phyloP scores from a whole-genome alignment of 306 rosid species.

The Boehmeria nivea region DNA sequence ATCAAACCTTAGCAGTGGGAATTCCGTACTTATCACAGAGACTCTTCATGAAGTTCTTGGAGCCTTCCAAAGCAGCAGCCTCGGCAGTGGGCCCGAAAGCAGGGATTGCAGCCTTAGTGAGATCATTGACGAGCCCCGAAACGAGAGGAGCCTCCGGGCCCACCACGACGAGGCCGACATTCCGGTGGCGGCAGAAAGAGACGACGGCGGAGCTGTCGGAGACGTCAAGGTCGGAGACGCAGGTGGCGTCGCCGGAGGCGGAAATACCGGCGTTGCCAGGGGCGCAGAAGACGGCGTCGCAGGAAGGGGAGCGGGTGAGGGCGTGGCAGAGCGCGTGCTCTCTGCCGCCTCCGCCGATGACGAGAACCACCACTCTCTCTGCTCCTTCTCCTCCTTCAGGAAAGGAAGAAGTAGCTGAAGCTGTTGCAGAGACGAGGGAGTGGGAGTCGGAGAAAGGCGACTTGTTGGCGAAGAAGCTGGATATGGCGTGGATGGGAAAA shows the following conservation, averaged over 20 bases:
- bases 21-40: slow-evolving; percentile 81
- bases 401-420: too few species aligned
- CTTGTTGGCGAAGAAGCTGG: too few species aligned
- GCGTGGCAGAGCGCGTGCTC: slow-evolving; percentile 98
- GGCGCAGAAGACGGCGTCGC: slow-evolving; percentile 68
- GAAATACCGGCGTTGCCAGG: slow-evolving; percentile 96
- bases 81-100: slow-evolving; percentile 96
- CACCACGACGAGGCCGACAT: slow-evolving; percentile 81
- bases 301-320: slow-evolving; percentile 71
- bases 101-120: slow-evolving; percentile 65
- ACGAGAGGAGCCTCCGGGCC: slow-evolving; percentile 98
- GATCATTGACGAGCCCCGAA: slow-evolving; percentile 69
- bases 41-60: slow-evolving; percentile 89
- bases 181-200: slow-evolving; percentile 62
- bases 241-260: slow-evolving; percentile 69
- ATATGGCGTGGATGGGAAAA: too few species aligned
- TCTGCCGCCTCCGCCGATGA: slow-evolving; percentile 95
- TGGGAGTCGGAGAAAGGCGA: too few species aligned
- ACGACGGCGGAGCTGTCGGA: slow-evolving; percentile 51
- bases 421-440: too few species aligned
- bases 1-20: slow-evolving; percentile 91
- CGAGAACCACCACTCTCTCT: slow-evolving; percentile 55
- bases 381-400: slow-evolving; percentile 15
- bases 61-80: slow-evolving; percentile 98
- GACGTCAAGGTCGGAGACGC: slow-evolving; percentile 66